These are phyloP conservation scores for Eucalyptus grandis DNA, from an alignment of 345 rosid genomes.

Conservation along the genomic window DNA sequence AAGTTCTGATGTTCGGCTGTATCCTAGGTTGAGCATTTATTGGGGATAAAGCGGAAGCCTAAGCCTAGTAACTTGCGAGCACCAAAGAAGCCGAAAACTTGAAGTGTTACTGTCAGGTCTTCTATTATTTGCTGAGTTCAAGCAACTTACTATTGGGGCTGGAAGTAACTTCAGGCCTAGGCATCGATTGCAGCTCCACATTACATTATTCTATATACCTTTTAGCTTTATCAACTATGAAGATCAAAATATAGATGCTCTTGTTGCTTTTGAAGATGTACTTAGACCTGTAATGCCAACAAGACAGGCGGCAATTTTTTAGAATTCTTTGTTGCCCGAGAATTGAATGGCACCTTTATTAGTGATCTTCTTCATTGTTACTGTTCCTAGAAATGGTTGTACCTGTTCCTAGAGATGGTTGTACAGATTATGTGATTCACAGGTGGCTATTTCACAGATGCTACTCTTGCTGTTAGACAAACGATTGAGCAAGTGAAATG, in stretches of 20 bases:
- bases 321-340: no score
- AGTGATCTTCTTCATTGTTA: no score
- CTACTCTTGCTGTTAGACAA: no score
- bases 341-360: no score
- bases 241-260: neutral
- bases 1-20: neutral
- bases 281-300: neutral
- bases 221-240: no score
- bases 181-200: neutral
- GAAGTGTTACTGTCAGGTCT: neutral
- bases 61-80: conserved; percentile 30
- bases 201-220: neutral
- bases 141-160: neutral
- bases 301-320: no score
- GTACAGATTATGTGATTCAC: no score
- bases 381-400: no score
- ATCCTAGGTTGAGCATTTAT: conserved; percentile 78
- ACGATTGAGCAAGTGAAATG: no score
- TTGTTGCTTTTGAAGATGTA: neutral
- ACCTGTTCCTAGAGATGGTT: no score
- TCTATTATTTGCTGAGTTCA: neutral
- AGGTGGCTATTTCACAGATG: no score
- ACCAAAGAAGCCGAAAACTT: conserved; percentile 51
- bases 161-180: neutral
- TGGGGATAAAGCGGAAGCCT: conserved; percentile 76